Evolutionary conservation across 2,329 filamentous ascomycete genomes (phyloP).

Genomic region (Fusarium mangiferae): DNA sequence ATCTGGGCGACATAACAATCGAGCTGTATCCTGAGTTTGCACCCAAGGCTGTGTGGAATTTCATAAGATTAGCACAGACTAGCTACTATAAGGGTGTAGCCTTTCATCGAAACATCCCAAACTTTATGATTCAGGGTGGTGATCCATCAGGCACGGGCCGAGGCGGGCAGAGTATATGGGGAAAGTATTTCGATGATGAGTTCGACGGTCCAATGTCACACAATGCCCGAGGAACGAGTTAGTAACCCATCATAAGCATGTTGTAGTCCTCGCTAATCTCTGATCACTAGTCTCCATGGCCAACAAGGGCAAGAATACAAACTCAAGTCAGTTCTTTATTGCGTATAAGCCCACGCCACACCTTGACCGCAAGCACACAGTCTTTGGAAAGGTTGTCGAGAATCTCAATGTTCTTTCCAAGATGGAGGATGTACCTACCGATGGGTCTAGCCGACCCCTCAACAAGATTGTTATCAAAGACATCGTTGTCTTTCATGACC

Average conservation of each 20-base stretch:
- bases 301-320: slow-evolving; percentile 98
- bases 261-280: not conserved
- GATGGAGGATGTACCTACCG: slow-evolving; percentile 81
- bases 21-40: slow-evolving; percentile 92
- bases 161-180: slow-evolving; percentile 92
- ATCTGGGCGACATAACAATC: slow-evolving; percentile 83
- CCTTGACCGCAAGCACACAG: slow-evolving; percentile 95
- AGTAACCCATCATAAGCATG: slow-evolving; percentile 15
- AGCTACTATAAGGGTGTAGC: slow-evolving; percentile 87
- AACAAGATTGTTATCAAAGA: slow-evolving; percentile 85
- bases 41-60: slow-evolving; percentile 97
- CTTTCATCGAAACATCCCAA: slow-evolving; percentile 94
- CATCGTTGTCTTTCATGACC: slow-evolving; percentile 88
- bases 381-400: slow-evolving; percentile 88
- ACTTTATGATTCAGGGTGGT: slow-evolving; percentile 98
- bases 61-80: slow-evolving; percentile 85
- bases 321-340: slow-evolving; percentile 95
- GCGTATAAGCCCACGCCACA: slow-evolving; percentile 87
- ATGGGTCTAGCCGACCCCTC: slow-evolving; percentile 78
- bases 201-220: slow-evolving; percentile 91
- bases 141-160: slow-evolving; percentile 92
- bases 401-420: slow-evolving; percentile 76
- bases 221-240: slow-evolving; percentile 75
- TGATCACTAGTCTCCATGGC: slow-evolving; percentile 76
- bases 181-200: slow-evolving; percentile 93